Evolutionary conservation across 2,329 filamentous ascomycete genomes (phyloP), one percentile per base, ranked within the genome.

Genomic region (Aspergillus flavus): DNA sequence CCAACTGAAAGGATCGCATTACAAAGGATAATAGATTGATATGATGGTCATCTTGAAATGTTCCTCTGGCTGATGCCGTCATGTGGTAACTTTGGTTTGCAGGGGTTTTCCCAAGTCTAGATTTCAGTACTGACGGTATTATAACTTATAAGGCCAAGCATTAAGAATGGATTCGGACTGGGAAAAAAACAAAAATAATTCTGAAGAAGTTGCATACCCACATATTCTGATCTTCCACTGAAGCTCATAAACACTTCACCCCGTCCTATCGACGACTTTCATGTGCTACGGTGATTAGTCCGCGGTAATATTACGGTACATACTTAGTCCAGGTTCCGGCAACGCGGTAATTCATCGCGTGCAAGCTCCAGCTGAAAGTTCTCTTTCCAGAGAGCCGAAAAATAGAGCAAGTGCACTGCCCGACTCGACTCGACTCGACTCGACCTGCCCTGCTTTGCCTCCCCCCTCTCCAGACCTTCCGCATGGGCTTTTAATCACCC

Each of bases 291-390:
- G 48, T 21, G 1, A 21, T 52, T 26, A 43, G 23, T 23, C 52
- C 30, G 32, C 14, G 26, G 58, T 60, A 60, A 55, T 55, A 60
- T 41, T 60, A 60, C 58, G 10, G n/a, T 39, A 39, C 34, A 55
- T 55, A 28, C 26, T 28, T 28, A 21, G n/a, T 32, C 21, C 45
- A 41, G 39, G 39, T n/a, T 41, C 54, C 58, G 58, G 50, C 21
- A 60, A 60, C 48, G 50, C 73, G 73, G 74, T 73, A 75, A 74
- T 69, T 66, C 70, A 72, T 73, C 72, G 72, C 73, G 72, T 72
- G 72, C 66, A 64, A 64, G 36, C 26, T 46, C 34, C 58, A 55
- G 53, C 57, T 41, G 41, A 48, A 36, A 59, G 23, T 11, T 36
- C 16, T 48, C 19, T 23, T 54, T 57, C 55, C 55, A 30, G 55